These are phyloP conservation scores for Aureobasidium lini DNA, from an alignment of 2,329 filamentous ascomycete species.

Conservation along the genomic window DNA sequence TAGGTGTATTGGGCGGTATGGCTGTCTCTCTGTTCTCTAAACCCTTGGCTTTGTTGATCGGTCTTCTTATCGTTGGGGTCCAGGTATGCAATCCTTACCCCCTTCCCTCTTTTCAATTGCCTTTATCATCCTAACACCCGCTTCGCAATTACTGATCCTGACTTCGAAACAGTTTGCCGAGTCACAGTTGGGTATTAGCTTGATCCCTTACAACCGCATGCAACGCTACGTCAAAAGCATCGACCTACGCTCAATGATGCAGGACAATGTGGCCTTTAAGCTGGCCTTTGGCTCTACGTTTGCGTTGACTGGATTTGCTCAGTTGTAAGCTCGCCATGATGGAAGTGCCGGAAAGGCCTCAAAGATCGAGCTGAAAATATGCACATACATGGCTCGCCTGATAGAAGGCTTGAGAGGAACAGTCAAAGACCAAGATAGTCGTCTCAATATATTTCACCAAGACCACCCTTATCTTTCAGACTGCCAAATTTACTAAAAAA, in stretches of 20 bases:
- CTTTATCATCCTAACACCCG: not conserved
- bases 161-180: slow-evolving; percentile 37
- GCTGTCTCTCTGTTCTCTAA: slow-evolving; percentile 63
- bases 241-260: slow-evolving; percentile 45
- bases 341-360: too few species aligned
- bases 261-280: slow-evolving; percentile 57
- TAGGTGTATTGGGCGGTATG: slow-evolving; percentile 57
- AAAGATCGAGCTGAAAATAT: not conserved
- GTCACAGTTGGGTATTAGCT: slow-evolving; percentile 41
- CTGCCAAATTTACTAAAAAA: too few species aligned
- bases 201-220: slow-evolving; percentile 42
- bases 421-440: not conserved
- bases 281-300: slow-evolving; percentile 66
- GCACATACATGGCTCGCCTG: not conserved
- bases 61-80: slow-evolving; percentile 54
- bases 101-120: not conserved
- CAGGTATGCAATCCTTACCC: slow-evolving; percentile 43
- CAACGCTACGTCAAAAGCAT: slow-evolving; percentile 45
- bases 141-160: slow-evolving; percentile 5
- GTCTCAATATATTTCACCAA: too few species aligned
- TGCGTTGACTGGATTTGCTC: slow-evolving; percentile 58
- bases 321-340: not conserved
- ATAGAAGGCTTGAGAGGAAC: not conserved
- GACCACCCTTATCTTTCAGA: too few species aligned
- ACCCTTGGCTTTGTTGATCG: slow-evolving; percentile 59